Evolutionary conservation across 208 protist species (phyloP), one percentile per base, ranked within the genome.

Genomic region (Trichomonas gallinae): DNA sequence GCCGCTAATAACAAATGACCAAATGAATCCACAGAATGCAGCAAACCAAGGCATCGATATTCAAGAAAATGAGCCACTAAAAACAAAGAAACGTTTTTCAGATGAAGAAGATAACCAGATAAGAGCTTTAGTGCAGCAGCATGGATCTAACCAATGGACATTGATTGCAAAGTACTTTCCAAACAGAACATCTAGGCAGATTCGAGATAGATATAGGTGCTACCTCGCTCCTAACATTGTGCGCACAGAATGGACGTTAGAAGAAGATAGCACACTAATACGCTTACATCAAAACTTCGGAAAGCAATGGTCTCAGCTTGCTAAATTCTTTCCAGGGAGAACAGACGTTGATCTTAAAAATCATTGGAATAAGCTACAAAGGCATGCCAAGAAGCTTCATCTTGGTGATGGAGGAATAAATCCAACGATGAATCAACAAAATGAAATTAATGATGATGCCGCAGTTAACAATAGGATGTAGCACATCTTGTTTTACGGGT

Each of bases 281-380:
- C 36, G 11, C n/a, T 38, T 38, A 31, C 23, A 31, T 89, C 9
- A 45, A 48, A 15, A 48, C 40, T n/a, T 89, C 48, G 83, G 83
- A 17, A 15, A 15, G 48, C 36, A 89, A 13, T 89, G 83, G 83
- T 45, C 83, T 38, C 40, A 17, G 26, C 15, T 89, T 34, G 40
- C 11, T 13, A 48, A 45, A 23, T 89, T 48, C n/a, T 89, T 89
- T 26, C 83, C 83, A n/a, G 40, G 40, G 4, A 3, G 83, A 89
- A 89, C 83, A n/a, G 83, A 89, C 31, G 40, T 89, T 48, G 44
- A 89, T 89, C 36, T 89, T n/a, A 89, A 89, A 89, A 89, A 89
- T 26, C 83, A 89, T 48, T 89, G 83, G 83, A 82, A 82, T 82
- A 82, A 82, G 21, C 21, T 82, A 8, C 63, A 82, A 82, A 82